Evolutionary conservation across 306 rosid genomes (phyloP), one percentile per base, ranked within the genome.

Genomic region (Cyamopsis tetragonoloba): DNA sequence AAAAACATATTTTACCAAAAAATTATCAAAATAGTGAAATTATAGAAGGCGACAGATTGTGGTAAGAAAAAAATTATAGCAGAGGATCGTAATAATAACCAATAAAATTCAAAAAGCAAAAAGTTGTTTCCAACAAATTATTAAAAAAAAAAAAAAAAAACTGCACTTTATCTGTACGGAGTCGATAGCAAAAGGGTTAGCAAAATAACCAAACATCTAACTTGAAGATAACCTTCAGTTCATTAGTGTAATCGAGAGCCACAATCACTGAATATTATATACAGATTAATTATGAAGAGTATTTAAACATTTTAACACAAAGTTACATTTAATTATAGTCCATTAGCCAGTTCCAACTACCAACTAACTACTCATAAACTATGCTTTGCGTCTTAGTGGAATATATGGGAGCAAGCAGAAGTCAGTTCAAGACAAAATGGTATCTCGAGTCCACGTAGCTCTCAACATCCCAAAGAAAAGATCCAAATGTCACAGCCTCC

Each of bases 381-480:
- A 48, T 23, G 30, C 69, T 6, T 34, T 7, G 65, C 42, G 35
- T n/a, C n/a, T n/a, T n/a, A n/a, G n/a, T n/a, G n/a, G n/a, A n/a
- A 66, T 47, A 66, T 35, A 7, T 2, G 18, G 12, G 54, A 56
- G 76, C 32, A 49, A 26, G 66, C 68, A 49, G 17, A 32, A 38
- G 27, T 84, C 74, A 93, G 71, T 79, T 85, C 24, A 80, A 35
- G 76, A 90, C 95, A 80, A 93, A 88, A 82, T 85, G 96, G 79
- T 93, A 88, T 81, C 96, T 86, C 1, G 91, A 79, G 79, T 93
- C 98, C 73, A 89, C 97, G 28, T 81, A 83, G 92, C 95, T 86
- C 84, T 89, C 97, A 10, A 90, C 96, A 49, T 93, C 99, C 96
- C 97, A 90, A 14, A 93, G 90, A 68, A 93, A 93, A 47, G 96